Evolutionary conservation across 2,329 filamentous ascomycete species (phyloP).

Genomic region (Cryoendolithus antarcticus): DNA sequence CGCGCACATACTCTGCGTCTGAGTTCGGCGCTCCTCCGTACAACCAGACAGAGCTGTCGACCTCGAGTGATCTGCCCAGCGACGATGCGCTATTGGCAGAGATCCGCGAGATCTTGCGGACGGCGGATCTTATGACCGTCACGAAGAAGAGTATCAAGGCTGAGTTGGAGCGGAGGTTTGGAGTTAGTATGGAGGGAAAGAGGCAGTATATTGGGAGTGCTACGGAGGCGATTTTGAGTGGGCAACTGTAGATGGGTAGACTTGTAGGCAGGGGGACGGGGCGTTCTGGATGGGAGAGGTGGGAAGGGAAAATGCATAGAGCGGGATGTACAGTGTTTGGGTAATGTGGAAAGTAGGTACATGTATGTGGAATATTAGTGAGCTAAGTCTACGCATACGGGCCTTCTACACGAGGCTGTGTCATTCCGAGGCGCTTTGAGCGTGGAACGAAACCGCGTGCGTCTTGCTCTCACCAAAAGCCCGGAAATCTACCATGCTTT

Average conservation of each 20-base stretch:
- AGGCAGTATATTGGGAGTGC: constrained; percentile 65
- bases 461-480: no score
- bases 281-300: no score
- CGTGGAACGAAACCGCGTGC: no score
- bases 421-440: no score
- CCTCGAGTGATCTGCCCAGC: constrained; percentile 46
- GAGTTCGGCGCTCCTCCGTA: constrained; percentile 42
- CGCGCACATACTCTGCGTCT: constrained; percentile 20
- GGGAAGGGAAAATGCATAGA: no score
- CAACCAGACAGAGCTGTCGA: constrained; percentile 17
- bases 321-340: no score
- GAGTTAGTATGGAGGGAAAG: constrained; percentile 72
- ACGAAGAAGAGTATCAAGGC: constrained; percentile 97
- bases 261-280: no score
- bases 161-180: constrained; percentile 84
- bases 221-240: constrained; percentile 30
- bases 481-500: no score
- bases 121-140: constrained; percentile 89
- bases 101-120: constrained; percentile 85
- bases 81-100: constrained; percentile 86
- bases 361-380: no score
- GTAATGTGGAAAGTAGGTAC: no score
- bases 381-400: no score
- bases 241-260: constrained; percentile 20
- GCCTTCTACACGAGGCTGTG: no score